Base-by-base conservation (phyloP, 331 rosid genomes). In the Cydonia oblonga region DNA sequence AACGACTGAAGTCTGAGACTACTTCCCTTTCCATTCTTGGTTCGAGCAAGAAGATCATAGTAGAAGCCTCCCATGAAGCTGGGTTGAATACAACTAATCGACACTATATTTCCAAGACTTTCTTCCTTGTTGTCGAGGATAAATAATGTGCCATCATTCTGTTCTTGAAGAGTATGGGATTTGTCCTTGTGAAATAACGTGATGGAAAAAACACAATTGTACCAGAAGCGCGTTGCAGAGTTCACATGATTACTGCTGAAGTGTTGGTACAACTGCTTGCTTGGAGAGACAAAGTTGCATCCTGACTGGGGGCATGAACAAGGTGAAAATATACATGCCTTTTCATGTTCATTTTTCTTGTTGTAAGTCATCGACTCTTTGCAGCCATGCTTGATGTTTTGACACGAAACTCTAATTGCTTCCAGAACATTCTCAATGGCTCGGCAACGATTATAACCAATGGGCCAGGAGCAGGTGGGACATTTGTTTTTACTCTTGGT, bases 371-470 rank as follows among this genome's bases (percentile, higher is more conserved):
- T 64, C 35, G 42, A 69, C 56, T 78, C 84, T 68, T 66, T 76
- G 80, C 96, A 90, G 14, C 98, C 96, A 72, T 81, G 81, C 38
- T 66, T 71, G 13, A 78, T 62, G 81, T 87, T 75, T 32, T 24
- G 74, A 81, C 98, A 92, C 18, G 81, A 66, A 59, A 90, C 65
- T 80, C 80, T 84, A 59, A 87, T 81, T 20, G 93, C 82, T 62
- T 92, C 98, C 61, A 88, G 63, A 54, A 90, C 83, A 73, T 83
- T 89, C 82, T 92, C 96, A 32, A 90, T 77, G 67, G 96, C 92
- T 26, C 91, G 84, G 74, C 96, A 90, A 18, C 93, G 92, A 54
- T 70, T 88, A 69, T 84, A 82, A 6, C 96, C 96, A 57, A 90
- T 90, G 40, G 96, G 89, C 81, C 59, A 71, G 40, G 75, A 75